These are phyloP conservation scores for Paspalum vaginatum DNA, from an alignment of 176 grass and related monocot genomes.

Conservation along the genomic window DNA sequence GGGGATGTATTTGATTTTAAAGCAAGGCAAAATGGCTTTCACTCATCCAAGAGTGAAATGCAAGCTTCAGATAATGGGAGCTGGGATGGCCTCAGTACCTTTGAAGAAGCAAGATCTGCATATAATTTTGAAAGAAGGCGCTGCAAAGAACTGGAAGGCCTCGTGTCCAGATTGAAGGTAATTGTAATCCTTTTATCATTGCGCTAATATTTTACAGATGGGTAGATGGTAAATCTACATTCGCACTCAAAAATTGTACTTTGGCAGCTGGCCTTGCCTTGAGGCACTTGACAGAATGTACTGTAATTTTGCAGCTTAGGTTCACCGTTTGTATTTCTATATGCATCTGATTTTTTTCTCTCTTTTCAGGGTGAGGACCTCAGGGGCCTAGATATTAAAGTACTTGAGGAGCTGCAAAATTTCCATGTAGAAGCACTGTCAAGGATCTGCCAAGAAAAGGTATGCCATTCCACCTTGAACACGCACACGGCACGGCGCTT, in stretches of 20 bases:
- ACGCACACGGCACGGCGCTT: neutral
- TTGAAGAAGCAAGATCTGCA: slow-evolving; percentile 74
- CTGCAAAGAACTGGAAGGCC: slow-evolving; percentile 73
- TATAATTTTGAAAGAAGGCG: slow-evolving; percentile 69
- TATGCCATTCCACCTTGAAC: slow-evolving; percentile 11
- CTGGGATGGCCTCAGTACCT: slow-evolving; percentile 52
- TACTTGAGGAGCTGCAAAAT: slow-evolving; percentile 82
- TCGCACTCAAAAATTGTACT: too few relatives aligned
- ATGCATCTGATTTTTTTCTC: slow-evolving; percentile 24
- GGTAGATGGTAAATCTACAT: neutral
- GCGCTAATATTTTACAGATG: neutral
- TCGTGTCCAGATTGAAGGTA: slow-evolving; percentile 88
- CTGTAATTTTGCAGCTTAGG: neutral
- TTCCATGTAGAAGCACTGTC: slow-evolving; percentile 95
- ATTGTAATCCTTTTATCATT: neutral
- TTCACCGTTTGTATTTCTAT: neutral
- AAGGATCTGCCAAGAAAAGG: slow-evolving; percentile 95
- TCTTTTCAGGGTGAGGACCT: slow-evolving; percentile 76
- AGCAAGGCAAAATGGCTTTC: slow-evolving; percentile 64
- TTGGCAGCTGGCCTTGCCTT: neutral
- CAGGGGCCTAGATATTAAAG: slow-evolving; percentile 70
- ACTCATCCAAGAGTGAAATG: slow-evolving; percentile 48
- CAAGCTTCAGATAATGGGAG: slow-evolving; percentile 51
- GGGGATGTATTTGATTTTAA: slow-evolving; percentile 63
- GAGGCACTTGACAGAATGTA: too few relatives aligned